Conservation (phyloP, 1,284 basidiomycete species). For the Xerocomus cyaneibrunnescens region DNA sequence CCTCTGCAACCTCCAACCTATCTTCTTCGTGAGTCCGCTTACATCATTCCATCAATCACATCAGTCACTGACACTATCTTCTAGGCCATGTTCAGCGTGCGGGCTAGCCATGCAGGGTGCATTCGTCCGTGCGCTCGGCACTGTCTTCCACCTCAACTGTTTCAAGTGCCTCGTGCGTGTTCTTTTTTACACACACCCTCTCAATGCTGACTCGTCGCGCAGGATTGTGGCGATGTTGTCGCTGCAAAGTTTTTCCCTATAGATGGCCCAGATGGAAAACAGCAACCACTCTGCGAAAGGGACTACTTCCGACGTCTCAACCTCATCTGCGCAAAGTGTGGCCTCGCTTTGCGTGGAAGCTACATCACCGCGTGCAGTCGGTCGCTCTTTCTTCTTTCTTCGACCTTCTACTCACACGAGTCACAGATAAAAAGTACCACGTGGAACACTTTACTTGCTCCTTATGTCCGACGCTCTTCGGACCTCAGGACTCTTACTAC, state of each 20-base stretch:
- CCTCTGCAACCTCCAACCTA: conserved; percentile 44
- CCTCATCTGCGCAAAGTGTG: conserved; percentile 96
- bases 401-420: conserved; percentile 16
- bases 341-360: conserved; percentile 90
- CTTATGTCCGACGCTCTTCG: conserved; percentile 93
- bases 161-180: conserved; percentile 90
- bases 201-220: conserved; percentile 14
- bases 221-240: conserved; percentile 97
- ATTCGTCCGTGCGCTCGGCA: conserved; percentile 93
- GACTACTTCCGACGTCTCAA: conserved; percentile 97
- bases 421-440: conserved; percentile 94
- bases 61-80: conserved; percentile 15
- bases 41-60: conserved; percentile 17
- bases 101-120: conserved; percentile 86
- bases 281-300: conserved; percentile 93
- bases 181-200: conserved; percentile 1
- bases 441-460: conserved; percentile 99
- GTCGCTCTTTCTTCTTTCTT: conserved; percentile 38
- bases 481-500: conserved; percentile 98
- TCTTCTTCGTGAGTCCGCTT: conserved; percentile 44
- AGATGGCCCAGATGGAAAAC: conserved; percentile 81
- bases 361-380: conserved; percentile 99
- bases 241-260: conserved; percentile 99
- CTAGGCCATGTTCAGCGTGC: conserved; percentile 70
- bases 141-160: conserved; percentile 94